Evolutionary conservation across 2,329 filamentous ascomycete species (phyloP), one percentile per base, ranked within the genome.

Genomic region (Keithomyces neogunnii): DNA sequence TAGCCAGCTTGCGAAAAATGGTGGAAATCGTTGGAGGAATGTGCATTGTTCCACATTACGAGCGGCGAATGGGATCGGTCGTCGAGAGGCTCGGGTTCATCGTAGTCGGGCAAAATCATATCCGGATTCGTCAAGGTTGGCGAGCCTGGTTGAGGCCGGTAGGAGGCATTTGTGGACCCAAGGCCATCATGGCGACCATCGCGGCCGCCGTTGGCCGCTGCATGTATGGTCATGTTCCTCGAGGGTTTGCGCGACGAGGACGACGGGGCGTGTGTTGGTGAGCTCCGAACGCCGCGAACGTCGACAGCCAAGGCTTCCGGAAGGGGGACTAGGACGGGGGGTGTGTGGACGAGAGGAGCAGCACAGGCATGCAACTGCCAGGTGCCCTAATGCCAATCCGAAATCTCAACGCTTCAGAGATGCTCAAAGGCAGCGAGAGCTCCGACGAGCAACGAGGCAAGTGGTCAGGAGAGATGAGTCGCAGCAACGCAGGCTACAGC

Each of bases 41-140:
- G 72, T 9, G 69, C 59, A 57, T 72, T 73, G 56, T 75, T 75
- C 78, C 78, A 80, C 66, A 74, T 70, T 57, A 67, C 69, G n/a
- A 80, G 61, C 32, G 74, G 70, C 60, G 77, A 73, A 54, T 76
- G 75, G 52, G 77, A 71, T 62, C 70, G 68, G 61, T 73, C 63
- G 65, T 80, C 69, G 63, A 76, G 71, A 64, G 76, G 73, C 63
- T 78, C 69, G 65, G 78, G 64, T 66, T 76, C 77, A 57, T 82
- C 80, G 62, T 85, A 83, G 64, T 86, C 84, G 54, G 91, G 91
- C 49, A 96, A 73, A 61, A 96, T 95, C 89, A 96, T 91, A 66
- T 95, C 91, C 49, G 90, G 89, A 67, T 96, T 95, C 51, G 89
- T 95, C 62, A 96, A 74, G 2, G 91, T 95, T 45, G 91, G 91